Evolutionary conservation across 345 rosid species (phyloP).

Genomic region (Streptanthus diversifolius): DNA sequence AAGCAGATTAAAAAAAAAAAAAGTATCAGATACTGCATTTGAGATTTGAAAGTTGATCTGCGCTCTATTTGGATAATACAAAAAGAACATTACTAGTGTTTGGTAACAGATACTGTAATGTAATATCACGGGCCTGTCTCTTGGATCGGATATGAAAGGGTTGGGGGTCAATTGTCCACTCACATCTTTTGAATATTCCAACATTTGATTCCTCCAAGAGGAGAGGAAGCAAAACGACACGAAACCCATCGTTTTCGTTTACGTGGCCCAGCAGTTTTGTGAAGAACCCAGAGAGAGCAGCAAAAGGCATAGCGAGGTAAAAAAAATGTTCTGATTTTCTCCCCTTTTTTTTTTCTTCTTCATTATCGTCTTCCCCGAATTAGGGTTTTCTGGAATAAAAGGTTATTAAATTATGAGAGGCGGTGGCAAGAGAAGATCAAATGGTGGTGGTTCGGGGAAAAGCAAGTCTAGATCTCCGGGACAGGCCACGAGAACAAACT

Average conservation of each 20-base stretch:
- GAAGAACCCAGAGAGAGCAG: too few relatives aligned
- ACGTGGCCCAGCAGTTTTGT: slow-evolving; percentile 2
- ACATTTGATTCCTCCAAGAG: neutral
- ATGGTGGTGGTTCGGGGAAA: slow-evolving; percentile 32
- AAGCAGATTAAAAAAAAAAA: too few relatives aligned
- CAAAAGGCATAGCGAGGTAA: neutral
- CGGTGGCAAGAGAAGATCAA: slow-evolving; percentile 48
- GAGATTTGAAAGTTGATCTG: too few relatives aligned
- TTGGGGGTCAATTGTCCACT: neutral
- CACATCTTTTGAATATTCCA: slow-evolving; percentile 29
- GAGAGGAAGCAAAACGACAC: slow-evolving; percentile 15
- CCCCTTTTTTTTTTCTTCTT: neutral
- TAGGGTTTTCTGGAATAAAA: slow-evolving; percentile 17
- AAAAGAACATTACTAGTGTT: neutral
- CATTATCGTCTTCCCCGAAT: slow-evolving; percentile 16
- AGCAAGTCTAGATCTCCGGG: slow-evolving; percentile 27
- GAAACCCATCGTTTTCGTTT: slow-evolving; percentile 13
- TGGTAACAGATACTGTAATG: neutral
- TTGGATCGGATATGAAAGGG: neutral
- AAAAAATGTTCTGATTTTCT: neutral
- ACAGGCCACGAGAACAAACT: slow-evolving; percentile 27
- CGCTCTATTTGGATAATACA: too few relatives aligned
- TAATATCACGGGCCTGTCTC: neutral
- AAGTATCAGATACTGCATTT: too few relatives aligned
- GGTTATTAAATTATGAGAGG: slow-evolving; percentile 47